Percentiles rank a stretch among this genome's conserved stretches.
These are phyloP conservation scores for Claviceps monticola DNA, from an alignment of 2,329 filamentous ascomycete species.

Conservation along the genomic window DNA sequence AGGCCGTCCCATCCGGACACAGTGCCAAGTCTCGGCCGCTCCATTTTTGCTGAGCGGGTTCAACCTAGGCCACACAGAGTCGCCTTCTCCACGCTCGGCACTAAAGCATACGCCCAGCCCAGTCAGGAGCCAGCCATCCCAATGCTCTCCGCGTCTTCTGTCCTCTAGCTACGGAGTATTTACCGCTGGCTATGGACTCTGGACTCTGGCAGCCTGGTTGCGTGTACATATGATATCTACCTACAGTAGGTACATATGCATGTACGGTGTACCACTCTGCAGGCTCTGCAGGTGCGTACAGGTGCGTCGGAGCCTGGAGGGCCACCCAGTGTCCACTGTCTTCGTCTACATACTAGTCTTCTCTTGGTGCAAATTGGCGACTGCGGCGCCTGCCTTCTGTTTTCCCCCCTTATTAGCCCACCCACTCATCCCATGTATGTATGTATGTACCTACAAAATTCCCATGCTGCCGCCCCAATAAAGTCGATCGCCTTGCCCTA, in stretches of 20 bases:
- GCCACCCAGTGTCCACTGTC: background rate
- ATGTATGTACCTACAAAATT: background rate
- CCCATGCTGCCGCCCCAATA: slow-evolving; percentile 1
- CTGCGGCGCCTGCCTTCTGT: slow-evolving; percentile 3
- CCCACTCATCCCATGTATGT: slow-evolving; percentile 4
- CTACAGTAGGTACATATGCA: too few relatives aligned
- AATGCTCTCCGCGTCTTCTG: background rate
- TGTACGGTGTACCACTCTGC: too few relatives aligned
- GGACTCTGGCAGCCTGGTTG: too few relatives aligned
- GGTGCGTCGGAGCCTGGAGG: too few relatives aligned
- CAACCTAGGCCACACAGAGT: background rate
- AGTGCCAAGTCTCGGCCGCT: slow-evolving; percentile 2
- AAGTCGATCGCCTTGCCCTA: background rate
- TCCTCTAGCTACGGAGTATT: too few relatives aligned
- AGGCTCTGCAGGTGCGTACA: too few relatives aligned
- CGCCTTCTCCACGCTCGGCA: background rate
- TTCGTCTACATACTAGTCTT: background rate
- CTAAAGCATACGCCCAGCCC: background rate
- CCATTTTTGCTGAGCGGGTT: background rate
- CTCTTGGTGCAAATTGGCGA: background rate
- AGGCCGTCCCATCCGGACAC: background rate
- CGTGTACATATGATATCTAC: too few relatives aligned
- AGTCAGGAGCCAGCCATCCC: background rate
- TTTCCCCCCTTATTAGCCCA: slow-evolving; percentile 4
- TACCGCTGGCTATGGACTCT: too few relatives aligned